These are phyloP conservation scores for Leccinum ochraceum DNA, from an alignment of 768 basidiomycete genomes.

Conservation along the genomic window DNA sequence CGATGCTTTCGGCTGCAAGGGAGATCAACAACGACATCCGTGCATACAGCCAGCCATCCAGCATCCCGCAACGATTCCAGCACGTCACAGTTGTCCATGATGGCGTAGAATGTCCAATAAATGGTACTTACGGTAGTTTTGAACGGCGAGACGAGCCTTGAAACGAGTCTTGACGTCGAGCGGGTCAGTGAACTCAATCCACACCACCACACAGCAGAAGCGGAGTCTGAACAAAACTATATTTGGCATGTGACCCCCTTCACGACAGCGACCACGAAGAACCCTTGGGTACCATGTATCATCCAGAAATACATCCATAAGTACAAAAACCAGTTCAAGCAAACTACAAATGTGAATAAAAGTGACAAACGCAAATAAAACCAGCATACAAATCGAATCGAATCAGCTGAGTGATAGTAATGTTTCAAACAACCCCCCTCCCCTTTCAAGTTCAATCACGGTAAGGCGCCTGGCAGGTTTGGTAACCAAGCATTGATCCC, in stretches of 20 bases:
- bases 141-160: constrained; percentile 28
- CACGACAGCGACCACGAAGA: no score
- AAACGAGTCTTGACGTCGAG: constrained; percentile 40
- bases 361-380: background rate
- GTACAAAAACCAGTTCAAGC: background rate
- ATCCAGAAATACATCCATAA: background rate
- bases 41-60: constrained; percentile 33
- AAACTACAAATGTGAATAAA: background rate
- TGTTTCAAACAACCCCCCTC: background rate
- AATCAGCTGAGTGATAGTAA: background rate
- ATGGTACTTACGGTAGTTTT: constrained; percentile 26
- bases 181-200: constrained; percentile 29
- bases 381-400: constrained; percentile 5
- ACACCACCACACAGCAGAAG: constrained; percentile 6
- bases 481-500: background rate
- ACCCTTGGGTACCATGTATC: no score
- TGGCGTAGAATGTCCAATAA: background rate
- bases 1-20: constrained; percentile 31
- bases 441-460: constrained; percentile 14
- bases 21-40: constrained; percentile 35
- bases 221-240: constrained; percentile 25
- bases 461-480: constrained; percentile 8
- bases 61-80: constrained; percentile 14
- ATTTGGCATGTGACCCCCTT: constrained; percentile 18
- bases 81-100: constrained; percentile 6